Evolutionary conservation across 169 alveolate species (phyloP).

Genomic region (Eimeria brunetti): DNA sequence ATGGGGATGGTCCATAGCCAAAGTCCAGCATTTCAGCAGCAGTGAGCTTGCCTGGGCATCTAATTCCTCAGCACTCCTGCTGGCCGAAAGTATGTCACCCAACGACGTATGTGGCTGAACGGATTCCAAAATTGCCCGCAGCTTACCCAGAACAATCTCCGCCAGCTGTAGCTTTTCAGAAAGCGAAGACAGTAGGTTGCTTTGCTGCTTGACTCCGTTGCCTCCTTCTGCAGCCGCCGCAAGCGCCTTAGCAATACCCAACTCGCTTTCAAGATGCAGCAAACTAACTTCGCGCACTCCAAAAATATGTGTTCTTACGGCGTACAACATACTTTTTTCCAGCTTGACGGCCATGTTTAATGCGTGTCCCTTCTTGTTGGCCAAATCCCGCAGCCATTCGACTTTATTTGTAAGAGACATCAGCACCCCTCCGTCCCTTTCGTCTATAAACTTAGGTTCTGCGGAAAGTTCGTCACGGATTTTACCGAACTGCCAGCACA

Average conservation of each 20-base stretch:
- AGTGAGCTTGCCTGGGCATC: neutral
- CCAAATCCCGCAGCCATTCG: slow-evolving; percentile 29
- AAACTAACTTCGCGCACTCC: neutral
- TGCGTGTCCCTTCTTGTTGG: neutral
- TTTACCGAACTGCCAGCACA: neutral
- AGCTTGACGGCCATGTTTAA: neutral
- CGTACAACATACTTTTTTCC: neutral
- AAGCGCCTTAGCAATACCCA: slow-evolving; percentile 20
- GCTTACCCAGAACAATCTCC: slow-evolving; percentile 13
- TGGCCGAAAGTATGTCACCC: slow-evolving; percentile 23
- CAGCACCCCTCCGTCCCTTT: neutral
- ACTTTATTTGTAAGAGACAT: neutral
- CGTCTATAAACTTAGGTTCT: neutral
- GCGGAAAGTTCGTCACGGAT: neutral
- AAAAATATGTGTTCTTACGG: neutral
- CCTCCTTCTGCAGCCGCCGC: neutral
- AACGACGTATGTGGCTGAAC: neutral
- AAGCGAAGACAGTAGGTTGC: neutral
- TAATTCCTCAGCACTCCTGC: slow-evolving; percentile 25
- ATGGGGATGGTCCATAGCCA: neutral
- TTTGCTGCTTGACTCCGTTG: neutral
- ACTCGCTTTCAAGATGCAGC: neutral
- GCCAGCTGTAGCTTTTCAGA: neutral
- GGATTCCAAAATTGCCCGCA: neutral
- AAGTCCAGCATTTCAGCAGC: neutral